Evolutionary conservation across 2,329 filamentous ascomycete genomes (phyloP), one percentile per base, ranked within the genome.

Genomic region (Colletotrichum acutatum): DNA sequence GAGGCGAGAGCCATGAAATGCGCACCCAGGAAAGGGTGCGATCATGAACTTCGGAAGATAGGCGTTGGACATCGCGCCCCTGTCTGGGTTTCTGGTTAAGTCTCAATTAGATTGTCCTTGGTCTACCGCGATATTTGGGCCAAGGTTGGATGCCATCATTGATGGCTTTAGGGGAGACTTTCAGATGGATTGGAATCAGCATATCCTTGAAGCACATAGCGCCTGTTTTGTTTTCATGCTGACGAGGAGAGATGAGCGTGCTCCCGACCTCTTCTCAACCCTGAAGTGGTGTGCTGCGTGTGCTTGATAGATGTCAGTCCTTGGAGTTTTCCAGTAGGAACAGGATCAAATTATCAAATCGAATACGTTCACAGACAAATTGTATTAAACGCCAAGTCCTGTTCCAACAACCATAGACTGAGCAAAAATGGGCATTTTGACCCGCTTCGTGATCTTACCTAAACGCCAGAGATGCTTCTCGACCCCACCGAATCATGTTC

Each of bases 391-490:
- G 54, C 46, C 30, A 24, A 54, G 2, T n/a, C 63, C 63, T 64
- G 54, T 60, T 24, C n/a, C 52, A 22, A 5, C 14, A 62, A 26
- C 5, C 37, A 63, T 61, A 9, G 53, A 54, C 37, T 30, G 63
- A 46, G 28, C 42, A 68, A 57, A 60, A 61, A 57, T 54, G 49
- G 28, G 56, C 66, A 58, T 60, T 61, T 54, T 61, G 56, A 54
- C 52, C 60, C 66, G 60, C 70, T 64, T 61, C 59, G 52, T 60
- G 42, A 72, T 67, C 68, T 72, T 74, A 63, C 68, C 71, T 64
- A 69, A 74, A 74, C 72, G 72, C 72, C 72, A 34, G 30, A 56
- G 26, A 74, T 74, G 71, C 71, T 63, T 49, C 52, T 58, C 37
- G 14, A 34, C 60, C 60, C 49, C 32, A n/a, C 46, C 59, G 19